phyloP scores from a whole-genome alignment of 1,284 basidiomycete genomes.

The Ceratobasidium theobromae region DNA sequence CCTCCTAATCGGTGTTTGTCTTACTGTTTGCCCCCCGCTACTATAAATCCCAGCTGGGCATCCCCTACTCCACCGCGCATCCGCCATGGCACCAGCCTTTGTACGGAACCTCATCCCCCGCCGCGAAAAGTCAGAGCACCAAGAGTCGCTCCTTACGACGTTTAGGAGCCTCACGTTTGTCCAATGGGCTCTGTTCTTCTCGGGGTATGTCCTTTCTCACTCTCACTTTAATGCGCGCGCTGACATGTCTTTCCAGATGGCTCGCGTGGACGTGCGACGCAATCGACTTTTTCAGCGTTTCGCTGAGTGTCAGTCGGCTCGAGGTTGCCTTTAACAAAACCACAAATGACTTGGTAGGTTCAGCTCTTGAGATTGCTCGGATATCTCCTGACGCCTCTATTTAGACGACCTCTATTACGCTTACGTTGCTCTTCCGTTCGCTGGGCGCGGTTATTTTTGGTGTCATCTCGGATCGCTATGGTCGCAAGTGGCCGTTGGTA shows the following conservation, averaged over 20 bases:
- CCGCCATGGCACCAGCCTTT: constrained; percentile 51
- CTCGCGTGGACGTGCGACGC: constrained; percentile 80
- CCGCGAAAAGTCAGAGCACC: constrained; percentile 46
- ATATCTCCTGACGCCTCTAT: neutral
- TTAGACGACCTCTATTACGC: constrained; percentile 64
- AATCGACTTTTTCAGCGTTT: constrained; percentile 83
- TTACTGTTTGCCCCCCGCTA: neutral
- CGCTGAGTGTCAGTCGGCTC: constrained; percentile 65
- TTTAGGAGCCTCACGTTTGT: constrained; percentile 48
- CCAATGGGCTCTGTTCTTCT: constrained; percentile 55
- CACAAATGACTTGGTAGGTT: constrained; percentile 56
- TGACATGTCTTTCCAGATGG: constrained; percentile 52
- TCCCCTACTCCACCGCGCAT: neutral
- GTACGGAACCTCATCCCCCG: constrained; percentile 54
- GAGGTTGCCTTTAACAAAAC: constrained; percentile 53
- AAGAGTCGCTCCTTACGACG: constrained; percentile 45
- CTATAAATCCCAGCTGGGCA: neutral
- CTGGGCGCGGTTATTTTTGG: constrained; percentile 75
- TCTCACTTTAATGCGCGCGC: neutral
- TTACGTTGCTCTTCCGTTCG: constrained; percentile 89
- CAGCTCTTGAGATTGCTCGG: neutral
- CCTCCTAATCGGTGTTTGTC: neutral
- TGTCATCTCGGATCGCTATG: constrained; percentile 78
- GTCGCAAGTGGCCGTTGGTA: constrained; percentile 91
- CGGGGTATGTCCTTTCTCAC: constrained; percentile 43